phyloP scores from a whole-genome alignment of 306 rosid species.

The Notholithocarpus densiflorus region DNA sequence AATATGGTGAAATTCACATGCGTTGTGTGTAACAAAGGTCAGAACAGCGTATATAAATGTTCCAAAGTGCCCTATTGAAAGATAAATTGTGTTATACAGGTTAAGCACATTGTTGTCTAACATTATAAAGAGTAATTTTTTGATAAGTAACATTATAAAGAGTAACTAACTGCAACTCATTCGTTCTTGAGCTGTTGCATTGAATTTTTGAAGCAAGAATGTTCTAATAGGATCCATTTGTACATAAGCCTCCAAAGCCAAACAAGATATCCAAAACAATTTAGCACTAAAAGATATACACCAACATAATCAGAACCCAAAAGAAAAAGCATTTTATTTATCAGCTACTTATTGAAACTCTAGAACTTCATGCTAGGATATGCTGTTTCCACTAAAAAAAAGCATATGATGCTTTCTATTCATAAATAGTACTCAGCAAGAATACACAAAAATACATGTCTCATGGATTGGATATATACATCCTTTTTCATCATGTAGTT shows the following conservation, averaged over 20 bases:
- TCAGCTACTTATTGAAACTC: no score
- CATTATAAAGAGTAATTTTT: neutral
- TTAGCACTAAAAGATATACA: neutral
- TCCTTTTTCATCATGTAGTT: no score
- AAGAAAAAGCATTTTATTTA: no score
- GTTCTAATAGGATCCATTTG: constrained; percentile 95
- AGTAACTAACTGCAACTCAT: constrained; percentile 40
- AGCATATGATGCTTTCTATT: no score
- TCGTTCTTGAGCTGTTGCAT: constrained; percentile 61
- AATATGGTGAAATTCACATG: neutral
- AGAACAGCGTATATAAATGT: neutral
- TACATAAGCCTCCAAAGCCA: constrained; percentile 91
- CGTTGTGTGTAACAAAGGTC: neutral
- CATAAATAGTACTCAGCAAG: no score
- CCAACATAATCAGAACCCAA: neutral
- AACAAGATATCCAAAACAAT: neutral
- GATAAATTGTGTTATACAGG: constrained; percentile 6
- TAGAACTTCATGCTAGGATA: no score
- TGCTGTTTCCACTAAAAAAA: no score
- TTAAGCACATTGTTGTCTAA: neutral
- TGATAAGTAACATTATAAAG: no score
- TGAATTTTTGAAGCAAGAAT: constrained; percentile 86
- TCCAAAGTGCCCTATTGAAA: neutral
- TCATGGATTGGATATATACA: no score
- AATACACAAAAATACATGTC: no score